These are phyloP conservation scores for Serendipita vermifera DNA, from an alignment of 768 basidiomycete genomes.

Conservation along the genomic window DNA sequence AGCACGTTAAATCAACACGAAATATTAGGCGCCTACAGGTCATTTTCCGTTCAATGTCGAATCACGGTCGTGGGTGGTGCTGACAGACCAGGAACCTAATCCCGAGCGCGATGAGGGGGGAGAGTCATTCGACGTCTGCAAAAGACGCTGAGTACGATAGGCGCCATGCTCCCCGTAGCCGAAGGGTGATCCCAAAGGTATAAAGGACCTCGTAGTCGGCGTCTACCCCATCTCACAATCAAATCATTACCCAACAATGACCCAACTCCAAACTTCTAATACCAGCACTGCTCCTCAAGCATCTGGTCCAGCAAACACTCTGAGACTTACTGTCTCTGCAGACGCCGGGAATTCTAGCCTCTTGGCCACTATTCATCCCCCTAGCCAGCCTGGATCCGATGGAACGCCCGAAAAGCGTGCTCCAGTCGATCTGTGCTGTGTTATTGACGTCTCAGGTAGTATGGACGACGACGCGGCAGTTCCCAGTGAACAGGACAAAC, in stretches of 20 bases:
- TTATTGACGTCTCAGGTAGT: conserved; percentile 14
- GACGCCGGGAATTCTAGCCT: neutral
- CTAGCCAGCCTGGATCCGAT: neutral
- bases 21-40: too few relatives aligned
- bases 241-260: too few relatives aligned
- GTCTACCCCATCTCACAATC: neutral
- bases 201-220: neutral
- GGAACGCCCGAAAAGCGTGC: conserved; percentile 5
- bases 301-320: neutral
- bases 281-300: neutral
- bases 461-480: conserved; percentile 13
- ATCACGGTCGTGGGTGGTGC: too few relatives aligned
- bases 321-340: neutral
- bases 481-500: conserved; percentile 13
- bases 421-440: conserved; percentile 14
- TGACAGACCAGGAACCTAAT: too few relatives aligned
- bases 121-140: too few relatives aligned
- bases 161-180: too few relatives aligned
- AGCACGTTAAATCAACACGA: too few relatives aligned
- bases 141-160: too few relatives aligned
- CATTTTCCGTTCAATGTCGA: too few relatives aligned
- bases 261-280: neutral
- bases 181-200: too few relatives aligned
- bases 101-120: too few relatives aligned
- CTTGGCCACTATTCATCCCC: neutral